Evolutionary conservation across 1,284 basidiomycete genomes (phyloP).

Genomic region (Malassezia arunalokei): DNA sequence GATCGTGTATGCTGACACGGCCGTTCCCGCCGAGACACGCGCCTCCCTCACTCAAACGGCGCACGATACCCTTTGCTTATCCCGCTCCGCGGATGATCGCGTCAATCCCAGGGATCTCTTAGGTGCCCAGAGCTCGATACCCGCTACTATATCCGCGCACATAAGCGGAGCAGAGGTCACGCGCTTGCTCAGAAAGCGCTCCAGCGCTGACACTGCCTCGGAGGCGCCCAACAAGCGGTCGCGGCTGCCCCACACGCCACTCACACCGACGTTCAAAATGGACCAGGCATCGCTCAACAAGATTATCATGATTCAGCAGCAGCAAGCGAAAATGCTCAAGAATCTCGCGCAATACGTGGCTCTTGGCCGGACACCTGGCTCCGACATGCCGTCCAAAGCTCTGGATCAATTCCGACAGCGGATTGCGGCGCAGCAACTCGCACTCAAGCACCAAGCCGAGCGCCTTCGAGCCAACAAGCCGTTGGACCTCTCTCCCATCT

Average conservation of each 20-base stretch:
- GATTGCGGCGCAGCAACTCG: conserved; percentile 22
- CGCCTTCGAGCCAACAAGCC: conserved; percentile 19
- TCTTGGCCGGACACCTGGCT: neutral
- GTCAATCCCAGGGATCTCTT: neutral
- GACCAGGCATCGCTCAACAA: conserved; percentile 22
- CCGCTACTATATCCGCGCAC: neutral
- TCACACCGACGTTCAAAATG: conserved; percentile 12
- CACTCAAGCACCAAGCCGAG: conserved; percentile 23
- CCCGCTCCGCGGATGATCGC: neutral
- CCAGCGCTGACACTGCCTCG: neutral
- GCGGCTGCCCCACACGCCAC: conserved; percentile 20
- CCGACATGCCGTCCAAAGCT: conserved; percentile 10
- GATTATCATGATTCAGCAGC: conserved; percentile 26
- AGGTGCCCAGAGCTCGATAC: neutral
- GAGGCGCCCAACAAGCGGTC: conserved; percentile 18
- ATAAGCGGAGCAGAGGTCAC: neutral
- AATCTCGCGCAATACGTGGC: conserved; percentile 22
- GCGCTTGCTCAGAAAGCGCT: neutral
- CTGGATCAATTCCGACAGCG: conserved; percentile 29
- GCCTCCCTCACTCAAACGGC: neutral
- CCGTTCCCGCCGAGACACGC: neutral
- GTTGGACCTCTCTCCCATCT: conserved; percentile 23
- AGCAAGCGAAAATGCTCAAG: conserved; percentile 32
- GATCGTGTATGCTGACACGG: neutral
- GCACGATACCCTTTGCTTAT: conserved; percentile 1